A percentile compares a stretch with the other conserved stretches of the same genome.
Evolutionary conservation across 148 eudicot species (phyloP).

Genomic region (Spergularia marina): DNA sequence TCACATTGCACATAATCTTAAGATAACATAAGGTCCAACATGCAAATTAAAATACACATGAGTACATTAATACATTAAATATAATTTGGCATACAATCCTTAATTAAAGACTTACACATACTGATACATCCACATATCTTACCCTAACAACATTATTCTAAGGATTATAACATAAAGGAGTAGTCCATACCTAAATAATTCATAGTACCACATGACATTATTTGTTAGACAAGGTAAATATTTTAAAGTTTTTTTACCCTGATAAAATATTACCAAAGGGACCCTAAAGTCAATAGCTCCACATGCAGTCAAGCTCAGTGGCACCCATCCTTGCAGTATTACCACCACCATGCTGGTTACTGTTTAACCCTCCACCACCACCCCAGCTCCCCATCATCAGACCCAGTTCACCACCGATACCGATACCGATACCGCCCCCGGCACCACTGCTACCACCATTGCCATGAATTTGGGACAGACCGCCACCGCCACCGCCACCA

Average conservation of each 20-base stretch:
- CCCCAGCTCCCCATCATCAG: slow-evolving; percentile 24
- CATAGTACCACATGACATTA: no score
- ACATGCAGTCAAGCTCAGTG: slow-evolving; percentile 31
- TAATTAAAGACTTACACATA: neutral
- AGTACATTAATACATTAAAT: no score
- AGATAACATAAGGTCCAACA: no score
- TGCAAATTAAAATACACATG: no score
- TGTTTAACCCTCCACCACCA: slow-evolving; percentile 2
- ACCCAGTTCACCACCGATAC: slow-evolving; percentile 11
- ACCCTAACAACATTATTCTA: no score
- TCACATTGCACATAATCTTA: no score
- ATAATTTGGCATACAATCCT: no score
- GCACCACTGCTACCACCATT: neutral
- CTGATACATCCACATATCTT: no score
- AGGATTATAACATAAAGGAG: no score
- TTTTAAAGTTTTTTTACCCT: no score
- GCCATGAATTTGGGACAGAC: slow-evolving; percentile 12
- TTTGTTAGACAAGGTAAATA: no score
- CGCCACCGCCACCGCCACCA: neutral
- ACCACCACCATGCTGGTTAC: slow-evolving; percentile 6
- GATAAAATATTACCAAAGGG: neutral
- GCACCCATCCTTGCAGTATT: slow-evolving; percentile 9
- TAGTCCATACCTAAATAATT: no score
- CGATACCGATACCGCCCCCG: neutral
- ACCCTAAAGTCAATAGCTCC: slow-evolving; percentile 20